Evolutionary conservation across 108 stramenopile species (phyloP), one percentile per base, ranked within the genome.

Genomic region (Cyclotella choctawhatcheeana): DNA sequence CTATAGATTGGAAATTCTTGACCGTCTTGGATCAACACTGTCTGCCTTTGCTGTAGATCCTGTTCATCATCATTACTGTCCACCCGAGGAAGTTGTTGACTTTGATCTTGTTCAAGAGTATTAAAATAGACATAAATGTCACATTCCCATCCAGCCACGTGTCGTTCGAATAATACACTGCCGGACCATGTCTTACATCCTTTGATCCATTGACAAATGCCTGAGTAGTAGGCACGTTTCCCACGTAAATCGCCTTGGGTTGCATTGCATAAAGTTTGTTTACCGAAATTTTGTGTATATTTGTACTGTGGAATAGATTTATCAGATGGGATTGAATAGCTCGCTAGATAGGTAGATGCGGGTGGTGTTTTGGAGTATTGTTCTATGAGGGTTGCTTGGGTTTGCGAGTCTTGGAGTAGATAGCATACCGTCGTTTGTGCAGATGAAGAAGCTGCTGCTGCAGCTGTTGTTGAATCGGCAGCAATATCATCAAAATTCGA

Each of bases 141-240:
- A 35, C 60, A 63, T 33, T 76, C 75, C 75, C 75, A 76, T 8
- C 75, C 67, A 2, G 60, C 31, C 2, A 69, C 48, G 0, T 76
- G 67, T 7, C 48, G 25, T 13, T 33, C 31, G 29, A 54, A 76
- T 20, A n/a, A 22, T 3, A 69, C 48, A 30, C 44, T 44, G 0
- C 48, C 67, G 26, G 53, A 47, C 47, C 67, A 76, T 6, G 67
- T 76, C 67, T 76, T 76, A 2, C 61, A 61, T n/a, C 29, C 52
- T 24, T 58, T 44, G 20, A 76, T 26, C 75, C 75, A 76, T 43
- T 68, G 67, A 53, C 75, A 76, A 43, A 76, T 55, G 0, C 67
- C 67, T 0, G 75, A 62, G 30, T 47, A 76, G 26, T 62, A 76
- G 4, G 75, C 37, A 1, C 50, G 50, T 45, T 68, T 76, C 13